Base-by-base conservation (phyloP, 805 yeast genomes). In the Metschnikowia borealis region DNA sequence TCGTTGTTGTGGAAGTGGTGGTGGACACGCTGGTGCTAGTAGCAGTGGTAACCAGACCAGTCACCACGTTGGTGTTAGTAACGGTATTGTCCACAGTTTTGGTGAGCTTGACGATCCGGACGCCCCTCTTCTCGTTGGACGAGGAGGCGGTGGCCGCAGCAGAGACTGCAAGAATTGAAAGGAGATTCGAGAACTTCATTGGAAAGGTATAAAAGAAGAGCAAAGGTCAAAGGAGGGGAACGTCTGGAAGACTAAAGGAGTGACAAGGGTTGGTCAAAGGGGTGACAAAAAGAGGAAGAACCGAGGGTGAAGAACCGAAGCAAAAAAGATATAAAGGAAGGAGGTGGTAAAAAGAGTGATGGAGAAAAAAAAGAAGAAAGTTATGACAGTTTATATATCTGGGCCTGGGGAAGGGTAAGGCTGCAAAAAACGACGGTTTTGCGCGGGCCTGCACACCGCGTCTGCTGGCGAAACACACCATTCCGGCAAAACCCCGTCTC, bases 1-100 rank as follows among this genome's bases (percentile, higher is more conserved):
- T 61, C 21, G 77, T 73, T 23, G 66, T 61, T 17, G 78, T 73
- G 37, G 65, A 58, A 15, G 73, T 69, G 18, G 65, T 56, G 20
- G 75, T 69, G 45, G 62, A 59, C 33, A 65, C 56, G 23, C 59
- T 51, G 44, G 61, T 49, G 51, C 69, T 61, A 18, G 74, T 68
- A 18, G 50, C 38, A 17, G 75, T 70, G 2, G 62, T 52, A 32
- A 62, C 58, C 17, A 61, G 53, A 20, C 70, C 74, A 36, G 63
- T 54, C 5, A 70, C 73, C 6, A 66, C 60, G 35, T 67, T 62
- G 38, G 62, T 57, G 54, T 66, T 65, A 11, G 78, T 73, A 37
- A 65, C 60, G 15, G 62, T 57, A 35, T 69, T 62, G 44, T 70
- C 68, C 15, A 68, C 69, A 14, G 76, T 71, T 13, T 66, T 64